Percentiles rank a stretch among this genome's conserved stretches.
Conservation (phyloP, 345 rosid species). For the Hirschfeldia incana region DNA sequence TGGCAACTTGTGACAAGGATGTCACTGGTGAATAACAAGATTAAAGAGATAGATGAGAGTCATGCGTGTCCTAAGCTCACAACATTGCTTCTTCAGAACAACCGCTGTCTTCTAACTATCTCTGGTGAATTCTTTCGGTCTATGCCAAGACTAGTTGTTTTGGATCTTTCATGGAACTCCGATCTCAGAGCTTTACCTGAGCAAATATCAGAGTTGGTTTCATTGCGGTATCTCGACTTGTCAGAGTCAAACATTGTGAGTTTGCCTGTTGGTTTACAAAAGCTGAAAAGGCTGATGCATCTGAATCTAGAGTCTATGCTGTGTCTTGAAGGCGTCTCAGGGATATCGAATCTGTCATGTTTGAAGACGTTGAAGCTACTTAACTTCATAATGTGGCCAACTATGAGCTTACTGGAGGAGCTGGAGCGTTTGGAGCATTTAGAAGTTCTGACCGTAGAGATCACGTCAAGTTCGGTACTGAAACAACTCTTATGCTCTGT, state of each 20-base stretch:
- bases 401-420: slow-evolving; percentile 6
- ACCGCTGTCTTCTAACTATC: background rate
- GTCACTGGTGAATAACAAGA: slow-evolving; percentile 31
- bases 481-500: background rate
- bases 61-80: slow-evolving; percentile 29
- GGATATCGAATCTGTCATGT: background rate
- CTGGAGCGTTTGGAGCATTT: background rate
- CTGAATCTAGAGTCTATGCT: background rate
- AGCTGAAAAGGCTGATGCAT: slow-evolving; percentile 5
- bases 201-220: slow-evolving; percentile 15
- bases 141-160: slow-evolving; percentile 40
- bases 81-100: slow-evolving; percentile 28
- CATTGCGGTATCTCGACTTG: slow-evolving; percentile 32
- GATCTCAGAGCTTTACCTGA: background rate
- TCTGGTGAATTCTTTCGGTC: slow-evolving; percentile 23
- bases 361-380: background rate
- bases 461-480: background rate
- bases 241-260: background rate
- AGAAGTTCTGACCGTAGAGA: background rate
- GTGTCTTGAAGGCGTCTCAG: background rate
- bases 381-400: background rate
- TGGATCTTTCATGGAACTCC: slow-evolving; percentile 30
- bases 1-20: slow-evolving; percentile 7
- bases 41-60: slow-evolving; percentile 1
- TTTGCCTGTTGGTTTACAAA: slow-evolving; percentile 4